Base-by-base conservation (phyloP, 345 rosid genomes). In the Sisymbrium irio region DNA sequence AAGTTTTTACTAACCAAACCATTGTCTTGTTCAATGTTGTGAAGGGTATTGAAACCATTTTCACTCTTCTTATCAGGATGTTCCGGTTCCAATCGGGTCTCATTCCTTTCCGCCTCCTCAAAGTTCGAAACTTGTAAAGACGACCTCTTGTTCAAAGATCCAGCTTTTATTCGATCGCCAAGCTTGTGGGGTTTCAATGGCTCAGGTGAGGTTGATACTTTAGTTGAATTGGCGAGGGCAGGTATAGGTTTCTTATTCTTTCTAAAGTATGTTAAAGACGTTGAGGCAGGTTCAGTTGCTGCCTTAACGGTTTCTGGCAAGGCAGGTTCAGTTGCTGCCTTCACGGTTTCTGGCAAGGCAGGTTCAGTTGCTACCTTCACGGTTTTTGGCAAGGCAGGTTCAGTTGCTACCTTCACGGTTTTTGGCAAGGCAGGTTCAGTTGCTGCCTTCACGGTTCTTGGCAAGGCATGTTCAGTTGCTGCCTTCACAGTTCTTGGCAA, bases 1-100 rank as follows among this genome's bases (percentile, higher is more conserved):
- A 50, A 51, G 9, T 9, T 54, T 63, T 55, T 42, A 68, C 74
- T 80, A 73, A 84, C 88, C 87, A 67, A 74, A 60, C 32, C 59
- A 39, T 50, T 59, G 35, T 22, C 42, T 69, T 53, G 79, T 50
- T 70, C 69, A 68, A 58, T 39, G 65, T 74, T 72, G 51, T 6
- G 35, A 32, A 32, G 7, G 7, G 7, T 0, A 7, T 32, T 6
- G 35, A 41, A 54, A 25, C 30, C 42, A 50, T n/a, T 5, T 47
- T 6, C 27, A 30, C 14, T 8, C 33, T 57, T 45, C 22, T 33
- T 22, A 1, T 1, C 5, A 69, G 9, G 55, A 4, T 32, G 8
- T 32, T 6, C 35, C 35, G 35, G 35, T 32, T 49, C 41, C n/a
- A 37, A 0, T 49, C 3, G 2, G 0, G 11, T 6, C 17, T 14